Evolutionary conservation across 306 rosid species (phyloP).

Genomic region (Gastrolobium villosum): DNA sequence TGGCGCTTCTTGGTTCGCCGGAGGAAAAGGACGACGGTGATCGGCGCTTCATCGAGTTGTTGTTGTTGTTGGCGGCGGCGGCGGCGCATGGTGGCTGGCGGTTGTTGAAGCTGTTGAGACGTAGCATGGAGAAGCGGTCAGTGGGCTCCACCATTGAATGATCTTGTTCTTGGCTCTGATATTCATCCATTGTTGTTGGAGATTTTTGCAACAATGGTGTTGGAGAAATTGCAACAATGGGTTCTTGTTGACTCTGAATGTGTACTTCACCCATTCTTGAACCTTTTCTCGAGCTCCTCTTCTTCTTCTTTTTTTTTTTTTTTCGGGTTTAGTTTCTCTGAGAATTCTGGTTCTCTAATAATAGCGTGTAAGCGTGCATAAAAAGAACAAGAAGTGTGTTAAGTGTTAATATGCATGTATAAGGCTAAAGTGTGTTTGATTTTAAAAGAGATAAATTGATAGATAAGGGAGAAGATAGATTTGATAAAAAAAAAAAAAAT

Average conservation of each 20-base stretch:
- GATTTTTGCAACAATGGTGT: neutral
- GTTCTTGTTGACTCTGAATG: neutral
- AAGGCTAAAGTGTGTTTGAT: too few relatives aligned
- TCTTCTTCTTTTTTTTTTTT: too few relatives aligned
- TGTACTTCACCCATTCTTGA: conserved; percentile 22
- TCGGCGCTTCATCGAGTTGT: conserved; percentile 47
- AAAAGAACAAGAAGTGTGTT: too few relatives aligned
- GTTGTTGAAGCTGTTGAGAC: conserved; percentile 32
- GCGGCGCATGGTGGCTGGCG: conserved; percentile 25
- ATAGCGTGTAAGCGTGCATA: too few relatives aligned
- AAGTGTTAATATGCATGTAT: too few relatives aligned
- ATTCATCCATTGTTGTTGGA: neutral
- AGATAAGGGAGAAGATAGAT: too few relatives aligned
- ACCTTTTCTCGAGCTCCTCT: neutral
- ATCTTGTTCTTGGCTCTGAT: neutral
- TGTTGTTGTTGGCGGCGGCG: conserved; percentile 29
- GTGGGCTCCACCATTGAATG: conserved; percentile 18
- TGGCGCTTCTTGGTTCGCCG: conserved; percentile 34
- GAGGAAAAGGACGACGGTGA: conserved; percentile 7
- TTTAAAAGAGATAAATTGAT: too few relatives aligned
- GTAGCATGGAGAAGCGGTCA: conserved; percentile 42
- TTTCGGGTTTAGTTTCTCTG: neutral
- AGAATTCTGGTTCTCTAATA: neutral
- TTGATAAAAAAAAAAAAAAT: too few relatives aligned
- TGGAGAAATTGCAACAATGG: neutral